phyloP scores from a whole-genome alignment of 306 rosid genomes.

The Inga laurina region DNA sequence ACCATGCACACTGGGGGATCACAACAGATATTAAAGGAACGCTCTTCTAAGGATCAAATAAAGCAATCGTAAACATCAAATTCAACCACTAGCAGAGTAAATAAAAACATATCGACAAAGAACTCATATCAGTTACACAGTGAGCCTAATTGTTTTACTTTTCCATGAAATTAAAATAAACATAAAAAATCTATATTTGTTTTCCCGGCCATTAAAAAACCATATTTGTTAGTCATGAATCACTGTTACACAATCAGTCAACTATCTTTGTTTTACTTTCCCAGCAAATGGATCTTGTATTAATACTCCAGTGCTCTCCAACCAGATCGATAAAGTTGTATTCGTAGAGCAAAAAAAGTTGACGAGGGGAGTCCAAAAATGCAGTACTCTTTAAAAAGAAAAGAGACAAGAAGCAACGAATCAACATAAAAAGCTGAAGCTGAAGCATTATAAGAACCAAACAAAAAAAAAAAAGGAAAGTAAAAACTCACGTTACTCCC shows the following conservation, averaged over 20 bases:
- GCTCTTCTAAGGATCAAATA: neutral
- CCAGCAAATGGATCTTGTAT: neutral
- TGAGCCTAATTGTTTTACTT: neutral
- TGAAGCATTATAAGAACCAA: neutral
- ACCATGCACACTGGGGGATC: neutral
- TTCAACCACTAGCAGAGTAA: neutral
- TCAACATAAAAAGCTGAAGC: constrained; percentile 15
- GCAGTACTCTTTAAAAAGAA: neutral
- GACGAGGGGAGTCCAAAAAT: constrained; percentile 3
- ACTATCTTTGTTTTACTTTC: neutral
- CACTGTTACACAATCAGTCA: neutral
- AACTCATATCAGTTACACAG: neutral
- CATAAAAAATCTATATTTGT: neutral
- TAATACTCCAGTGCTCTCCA: neutral
- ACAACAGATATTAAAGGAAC: neutral
- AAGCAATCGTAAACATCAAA: neutral
- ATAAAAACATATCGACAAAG: neutral
- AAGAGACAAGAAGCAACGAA: constrained; percentile 6
- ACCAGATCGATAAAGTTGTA: neutral
- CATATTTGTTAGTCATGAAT: neutral
- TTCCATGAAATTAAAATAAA: neutral
- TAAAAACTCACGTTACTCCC: constrained; percentile 78
- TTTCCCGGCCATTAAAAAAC: neutral
- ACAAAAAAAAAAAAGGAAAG: constrained; percentile 10
- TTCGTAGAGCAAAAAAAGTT: neutral